phyloP scores from a whole-genome alignment of 768 basidiomycete species.

The Tremella fuciformis region DNA sequence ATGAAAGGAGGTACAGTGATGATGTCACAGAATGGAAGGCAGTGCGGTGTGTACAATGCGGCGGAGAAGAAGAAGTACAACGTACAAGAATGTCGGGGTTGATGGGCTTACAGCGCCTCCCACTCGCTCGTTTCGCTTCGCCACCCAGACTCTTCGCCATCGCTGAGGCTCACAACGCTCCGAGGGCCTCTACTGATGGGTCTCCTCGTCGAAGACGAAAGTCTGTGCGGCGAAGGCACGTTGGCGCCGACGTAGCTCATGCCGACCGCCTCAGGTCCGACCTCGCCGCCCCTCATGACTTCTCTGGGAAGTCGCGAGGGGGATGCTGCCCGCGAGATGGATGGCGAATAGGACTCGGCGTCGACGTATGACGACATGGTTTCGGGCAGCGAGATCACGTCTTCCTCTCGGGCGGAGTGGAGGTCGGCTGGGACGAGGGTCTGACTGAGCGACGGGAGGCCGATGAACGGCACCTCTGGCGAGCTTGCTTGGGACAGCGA shows the following conservation, averaged over 20 bases:
- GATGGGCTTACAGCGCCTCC: slow-evolving; percentile 12
- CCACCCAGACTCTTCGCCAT: slow-evolving; percentile 21
- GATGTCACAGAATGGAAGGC: too few relatives aligned
- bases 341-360: slow-evolving; percentile 39
- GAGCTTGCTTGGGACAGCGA: slow-evolving; percentile 27
- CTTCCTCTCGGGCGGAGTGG: slow-evolving; percentile 13
- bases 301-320: slow-evolving; percentile 10
- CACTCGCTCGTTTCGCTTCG: slow-evolving; percentile 15
- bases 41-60: too few relatives aligned
- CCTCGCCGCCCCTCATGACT: too few relatives aligned
- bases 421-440: background rate
- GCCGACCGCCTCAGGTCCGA: background rate
- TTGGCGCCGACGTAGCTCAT: background rate
- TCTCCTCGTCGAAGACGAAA: background rate
- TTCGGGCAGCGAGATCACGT: slow-evolving; percentile 17
- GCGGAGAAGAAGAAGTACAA: too few relatives aligned
- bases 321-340: slow-evolving; percentile 8
- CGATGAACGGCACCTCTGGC: slow-evolving; percentile 14
- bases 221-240: background rate
- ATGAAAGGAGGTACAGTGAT: too few relatives aligned
- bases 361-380: slow-evolving; percentile 31
- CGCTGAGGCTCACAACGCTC: slow-evolving; percentile 36
- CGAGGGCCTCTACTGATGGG: slow-evolving; percentile 20
- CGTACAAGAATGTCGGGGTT: too few relatives aligned
- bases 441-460: slow-evolving; percentile 1